Evolutionary conservation across 345 rosid species (phyloP).

Genomic region (Arabidopsis arenosa): DNA sequence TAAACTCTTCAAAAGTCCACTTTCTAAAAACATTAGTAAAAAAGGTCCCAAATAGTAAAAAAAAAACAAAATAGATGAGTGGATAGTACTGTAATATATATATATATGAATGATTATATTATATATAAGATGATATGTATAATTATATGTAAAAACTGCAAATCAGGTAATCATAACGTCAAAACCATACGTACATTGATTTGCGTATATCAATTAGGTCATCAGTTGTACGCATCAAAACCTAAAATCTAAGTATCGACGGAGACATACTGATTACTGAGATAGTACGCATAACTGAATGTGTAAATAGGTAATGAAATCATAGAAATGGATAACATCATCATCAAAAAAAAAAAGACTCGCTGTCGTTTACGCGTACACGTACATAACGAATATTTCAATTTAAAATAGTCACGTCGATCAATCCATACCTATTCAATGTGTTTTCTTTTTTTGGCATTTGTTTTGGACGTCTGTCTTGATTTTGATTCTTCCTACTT

Average conservation of each 20-base stretch:
- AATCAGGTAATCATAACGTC: neutral
- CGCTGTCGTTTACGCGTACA: conserved; percentile 21
- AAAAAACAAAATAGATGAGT: too few relatives aligned
- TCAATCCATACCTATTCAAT: conserved; percentile 4
- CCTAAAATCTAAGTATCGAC: neutral
- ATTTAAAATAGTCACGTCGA: neutral
- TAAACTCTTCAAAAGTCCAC: neutral
- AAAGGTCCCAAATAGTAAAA: too few relatives aligned
- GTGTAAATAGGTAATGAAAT: neutral
- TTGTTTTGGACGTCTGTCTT: conserved; percentile 17
- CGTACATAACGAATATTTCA: neutral
- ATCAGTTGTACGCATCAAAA: neutral
- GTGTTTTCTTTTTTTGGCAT: neutral
- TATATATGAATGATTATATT: too few relatives aligned
- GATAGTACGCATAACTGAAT: neutral
- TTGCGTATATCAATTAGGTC: neutral
- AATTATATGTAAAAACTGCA: neutral
- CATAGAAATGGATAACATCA: conserved; percentile 25
- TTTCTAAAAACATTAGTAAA: neutral
- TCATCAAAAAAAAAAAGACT: neutral
- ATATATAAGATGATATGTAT: neutral
- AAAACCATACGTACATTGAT: neutral
- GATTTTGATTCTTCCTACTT: conserved; percentile 3
- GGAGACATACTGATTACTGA: neutral
- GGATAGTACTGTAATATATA: too few relatives aligned